Evolutionary conservation across 2,329 filamentous ascomycete genomes (phyloP), one percentile per base, ranked within the genome.

Genomic region (Xylariaceae sp.): DNA sequence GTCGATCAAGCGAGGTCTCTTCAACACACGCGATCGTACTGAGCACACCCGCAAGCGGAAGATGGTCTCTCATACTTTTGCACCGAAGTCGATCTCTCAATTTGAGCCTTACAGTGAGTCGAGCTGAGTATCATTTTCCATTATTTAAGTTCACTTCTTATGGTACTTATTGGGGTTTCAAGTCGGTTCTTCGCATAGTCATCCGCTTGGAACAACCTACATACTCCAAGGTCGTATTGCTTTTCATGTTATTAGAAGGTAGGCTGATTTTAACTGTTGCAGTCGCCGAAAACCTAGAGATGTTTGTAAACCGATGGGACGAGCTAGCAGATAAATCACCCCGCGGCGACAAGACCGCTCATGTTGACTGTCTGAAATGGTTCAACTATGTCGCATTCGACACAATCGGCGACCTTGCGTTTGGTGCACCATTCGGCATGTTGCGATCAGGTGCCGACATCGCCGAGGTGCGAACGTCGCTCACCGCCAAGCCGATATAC

Each of bases 1-100:
- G 49, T 92, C 89, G 10, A 95, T 96, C 66, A 83, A 82, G 44
- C 84, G 90, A 10, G 91, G 91, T 16, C 79, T 97, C 10, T 97
- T 96, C 83, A 96, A 95, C 72, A 96, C 92, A 0, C 81, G 92
- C 26, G 85, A 92, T 73, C 83, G 92, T 42, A 78, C 78, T 0
- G 90, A 96, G 67, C 92, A 97, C 71, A 87, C 87, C 0, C 85
- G 92, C 59, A 97, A 96, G 81, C 84, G 92, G 65, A 96, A 96
- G 81, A 87, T 90, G 2, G 84, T 96, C 41, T 86, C 89, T 1
- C 91, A 96, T 71, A 94, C 90, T 26, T 96, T 96, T 74, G 89
- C 86, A 11, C 81, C 87, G 56, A 95, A 93, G 74, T 89, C 84
- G 8, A 81, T 96, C 48, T 80, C 81, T 54, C 86, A 96, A 69